Evolutionary conservation across 306 rosid species (phyloP), one percentile per base, ranked within the genome.

Genomic region (Dalbergia cochinchinensis): DNA sequence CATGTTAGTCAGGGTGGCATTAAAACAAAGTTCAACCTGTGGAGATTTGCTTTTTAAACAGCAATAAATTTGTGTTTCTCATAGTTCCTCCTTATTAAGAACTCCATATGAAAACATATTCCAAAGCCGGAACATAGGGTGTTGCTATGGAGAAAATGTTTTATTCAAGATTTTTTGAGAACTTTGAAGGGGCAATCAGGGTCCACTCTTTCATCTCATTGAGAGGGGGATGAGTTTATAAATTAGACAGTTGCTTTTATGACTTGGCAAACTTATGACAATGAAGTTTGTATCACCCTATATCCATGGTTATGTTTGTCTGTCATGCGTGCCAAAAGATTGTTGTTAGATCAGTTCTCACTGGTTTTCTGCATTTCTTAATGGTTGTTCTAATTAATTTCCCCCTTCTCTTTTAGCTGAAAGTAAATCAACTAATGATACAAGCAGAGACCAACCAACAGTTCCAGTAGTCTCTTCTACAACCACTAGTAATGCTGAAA

Each of bases 401-500:
- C 16, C 34, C 60, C 8, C 7, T 50, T 65, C 18, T 57, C 50
- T 80, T 12, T 67, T 70, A 82, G 84, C 88, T 84, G 94, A 91
- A 80, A 85, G 87, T 78, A 92, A 90, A 85, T 91, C 89, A 22
- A 81, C 86, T n/a, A 86, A 76, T 50, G 92, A 89, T 66, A 88
- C 96, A 42, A 89, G 91, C 82, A 85, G 86, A 86, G 97, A 91
- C 78, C 96, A 92, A 79, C 97, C 92, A 13, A 73, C 89, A 4
- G 86, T 84, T 81, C 87, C 89, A 51, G 82, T 70, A 4, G 89
- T 91, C 73, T 80, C 96, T 65, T 89, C 95, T 12, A 87, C 97
- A 41, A 88, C 89, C 63, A 92, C 97, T 44, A 92, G 97, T 88
- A 91, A 83, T 71, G 86, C 92, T 4, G 97, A 90, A 86, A 92